Conservation (phyloP, 1,284 basidiomycete genomes). For the Papiliotrema fonsecae region DNA sequence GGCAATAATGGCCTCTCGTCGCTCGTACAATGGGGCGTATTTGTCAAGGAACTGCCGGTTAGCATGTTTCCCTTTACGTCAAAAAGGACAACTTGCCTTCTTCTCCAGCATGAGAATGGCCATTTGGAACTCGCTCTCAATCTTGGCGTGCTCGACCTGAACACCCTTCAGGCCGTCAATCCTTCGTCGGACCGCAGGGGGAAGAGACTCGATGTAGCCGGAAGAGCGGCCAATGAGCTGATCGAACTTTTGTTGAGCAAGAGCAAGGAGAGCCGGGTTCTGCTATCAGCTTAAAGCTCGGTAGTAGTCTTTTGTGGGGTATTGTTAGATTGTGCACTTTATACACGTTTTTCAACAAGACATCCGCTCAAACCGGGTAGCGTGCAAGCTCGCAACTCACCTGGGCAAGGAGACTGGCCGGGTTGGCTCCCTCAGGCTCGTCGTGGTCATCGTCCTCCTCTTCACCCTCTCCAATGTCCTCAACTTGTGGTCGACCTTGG, state of each 20-base stretch:
- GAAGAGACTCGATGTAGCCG: conserved; percentile 82
- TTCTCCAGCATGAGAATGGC: conserved; percentile 96
- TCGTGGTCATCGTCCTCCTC: conserved; percentile 49
- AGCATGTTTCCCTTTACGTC: neutral
- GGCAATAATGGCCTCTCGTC: conserved; percentile 75
- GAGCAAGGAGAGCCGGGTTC: conserved; percentile 55
- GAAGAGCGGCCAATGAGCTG: conserved; percentile 71
- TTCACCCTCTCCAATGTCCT: conserved; percentile 59
- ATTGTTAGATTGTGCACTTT: too few species aligned
- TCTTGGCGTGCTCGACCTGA: conserved; percentile 85
- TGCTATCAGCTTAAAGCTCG: conserved; percentile 26
- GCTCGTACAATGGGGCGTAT: conserved; percentile 81
- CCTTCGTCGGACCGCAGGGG: conserved; percentile 73
- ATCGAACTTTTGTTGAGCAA: conserved; percentile 63
- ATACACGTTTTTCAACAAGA: too few species aligned
- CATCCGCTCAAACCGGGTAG: too few species aligned
- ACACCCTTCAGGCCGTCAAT: conserved; percentile 92
- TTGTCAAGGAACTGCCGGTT: conserved; percentile 69
- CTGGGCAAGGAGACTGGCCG: conserved; percentile 45
- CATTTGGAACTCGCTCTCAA: conserved; percentile 93
- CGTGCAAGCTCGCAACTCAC: conserved; percentile 27
- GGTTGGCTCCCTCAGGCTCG: conserved; percentile 50
- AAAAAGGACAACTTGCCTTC: conserved; percentile 59
- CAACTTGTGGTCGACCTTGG: conserved; percentile 65
- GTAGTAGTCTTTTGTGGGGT: too few species aligned